A percentile compares a stretch with the other conserved stretches of the same genome.
phyloP scores from a whole-genome alignment of 2,329 filamentous ascomycete species.

The Colletotrichum australisinense region DNA sequence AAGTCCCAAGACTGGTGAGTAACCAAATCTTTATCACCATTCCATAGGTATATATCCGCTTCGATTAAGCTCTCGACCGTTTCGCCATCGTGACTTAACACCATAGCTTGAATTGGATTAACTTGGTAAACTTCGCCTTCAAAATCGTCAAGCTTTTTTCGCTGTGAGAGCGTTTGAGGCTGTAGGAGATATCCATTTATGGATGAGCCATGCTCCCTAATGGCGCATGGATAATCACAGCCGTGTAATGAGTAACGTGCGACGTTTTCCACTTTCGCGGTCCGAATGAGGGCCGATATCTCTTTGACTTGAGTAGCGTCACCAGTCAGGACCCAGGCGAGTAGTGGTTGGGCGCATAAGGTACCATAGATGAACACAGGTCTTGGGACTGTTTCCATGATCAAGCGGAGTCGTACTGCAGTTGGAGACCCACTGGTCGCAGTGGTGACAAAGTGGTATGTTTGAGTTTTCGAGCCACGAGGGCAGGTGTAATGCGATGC shows the following conservation, averaged over 20 bases:
- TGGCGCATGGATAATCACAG: slow-evolving; percentile 42
- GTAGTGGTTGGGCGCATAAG: slow-evolving; percentile 41
- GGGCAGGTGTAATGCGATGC: neutral
- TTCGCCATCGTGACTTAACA: slow-evolving; percentile 26
- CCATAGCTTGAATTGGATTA: slow-evolving; percentile 21
- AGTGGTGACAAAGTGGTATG: neutral
- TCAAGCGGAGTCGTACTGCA: too few species aligned
- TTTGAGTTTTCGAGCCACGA: neutral
- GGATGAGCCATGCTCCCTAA: slow-evolving; percentile 29
- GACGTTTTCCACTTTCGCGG: slow-evolving; percentile 37
- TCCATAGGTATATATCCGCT: slow-evolving; percentile 46
- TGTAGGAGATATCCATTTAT: slow-evolving; percentile 42
- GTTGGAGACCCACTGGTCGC: too few species aligned
- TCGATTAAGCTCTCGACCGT: slow-evolving; percentile 36
- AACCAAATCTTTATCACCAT: slow-evolving; percentile 35
- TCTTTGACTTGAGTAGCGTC: slow-evolving; percentile 38
- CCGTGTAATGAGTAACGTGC: slow-evolving; percentile 36
- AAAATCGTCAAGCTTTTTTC: slow-evolving; percentile 47
- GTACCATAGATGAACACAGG: slow-evolving; percentile 46
- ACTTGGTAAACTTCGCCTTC: slow-evolving; percentile 42
- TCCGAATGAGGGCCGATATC: slow-evolving; percentile 25
- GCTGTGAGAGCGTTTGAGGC: slow-evolving; percentile 39
- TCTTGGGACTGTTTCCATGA: neutral
- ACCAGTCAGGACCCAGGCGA: slow-evolving; percentile 44
- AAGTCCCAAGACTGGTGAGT: slow-evolving; percentile 40